These are phyloP conservation scores for Licmophora abbreviata DNA, from an alignment of 108 stramenopile species.

Conservation along the genomic window DNA sequence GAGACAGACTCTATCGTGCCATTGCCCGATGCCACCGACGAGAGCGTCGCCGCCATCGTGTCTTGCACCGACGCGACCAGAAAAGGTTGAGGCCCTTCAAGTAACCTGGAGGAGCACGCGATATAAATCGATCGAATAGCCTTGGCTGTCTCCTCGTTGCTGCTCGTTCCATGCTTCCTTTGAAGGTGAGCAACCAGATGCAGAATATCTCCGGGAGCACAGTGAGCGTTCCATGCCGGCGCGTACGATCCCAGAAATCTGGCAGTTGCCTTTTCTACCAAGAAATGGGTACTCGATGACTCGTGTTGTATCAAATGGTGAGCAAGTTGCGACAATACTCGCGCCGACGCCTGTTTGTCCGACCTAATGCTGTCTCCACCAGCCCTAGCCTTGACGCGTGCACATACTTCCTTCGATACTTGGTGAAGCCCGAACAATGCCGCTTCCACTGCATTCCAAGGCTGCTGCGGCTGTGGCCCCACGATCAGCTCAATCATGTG, in stretches of 20 bases:
- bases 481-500: slow-evolving; percentile 12
- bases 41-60: slow-evolving; percentile 33
- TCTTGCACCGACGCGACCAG: slow-evolving; percentile 9
- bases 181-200: slow-evolving; percentile 28
- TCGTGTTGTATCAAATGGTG: slow-evolving; percentile 7
- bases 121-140: slow-evolving; percentile 16
- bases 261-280: slow-evolving; percentile 24
- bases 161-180: slow-evolving; percentile 7
- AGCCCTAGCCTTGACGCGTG: slow-evolving; percentile 19
- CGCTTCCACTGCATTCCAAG: slow-evolving; percentile 36
- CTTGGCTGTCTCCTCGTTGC: slow-evolving; percentile 13
- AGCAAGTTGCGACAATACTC: slow-evolving; percentile 24
- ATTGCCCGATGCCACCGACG: no score
- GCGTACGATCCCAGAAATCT: slow-evolving; percentile 39
- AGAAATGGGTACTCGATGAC: slow-evolving; percentile 9
- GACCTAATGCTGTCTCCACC: no score
- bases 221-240: slow-evolving; percentile 30
- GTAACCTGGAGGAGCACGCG: slow-evolving; percentile 4
- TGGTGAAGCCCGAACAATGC: slow-evolving; percentile 31
- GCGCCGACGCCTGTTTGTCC: slow-evolving; percentile 23
- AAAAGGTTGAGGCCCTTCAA: no score
- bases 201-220: slow-evolving; percentile 25
- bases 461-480: no score
- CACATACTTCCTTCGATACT: slow-evolving; percentile 35
- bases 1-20: slow-evolving; percentile 29